Base-by-base conservation (phyloP, 805 yeast genomes). In the Metschnikowia amazonensis region DNA sequence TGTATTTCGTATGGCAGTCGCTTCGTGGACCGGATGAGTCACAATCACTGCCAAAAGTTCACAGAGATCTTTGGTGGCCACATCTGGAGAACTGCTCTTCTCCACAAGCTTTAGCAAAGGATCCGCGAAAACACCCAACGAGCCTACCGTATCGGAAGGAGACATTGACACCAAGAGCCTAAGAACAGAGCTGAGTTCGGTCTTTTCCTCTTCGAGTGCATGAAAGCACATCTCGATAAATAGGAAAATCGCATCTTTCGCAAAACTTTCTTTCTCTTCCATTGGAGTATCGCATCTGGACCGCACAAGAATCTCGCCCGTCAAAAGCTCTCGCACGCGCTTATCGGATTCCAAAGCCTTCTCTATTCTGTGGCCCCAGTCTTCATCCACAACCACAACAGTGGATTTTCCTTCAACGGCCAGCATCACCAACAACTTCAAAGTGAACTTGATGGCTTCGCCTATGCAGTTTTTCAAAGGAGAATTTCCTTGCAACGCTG, bases 331-430 rank as follows among this genome's bases (percentile, higher is more conserved):
- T 20, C 68, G 67, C 1, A 85, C 86, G 2, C 55, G 58, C 0
- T 70, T 70, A 57, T 89, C 95, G 34, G 76, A 65, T 33, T 79
- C 84, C 9, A 86, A 42, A 0, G 92, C 86, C 47, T 80, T 86
- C 8, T 84, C 88, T 21, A 86, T 55, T 56, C 92, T 72, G 0
- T 77, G 65, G 3, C 70, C 66, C 96, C 96, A 89, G 42, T 84
- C 83, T 50, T 83, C 84, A 59, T 89, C 96, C 18, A 75, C 66
- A 0, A 77, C 78, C 38, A 87, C 61, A 1, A 82, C 81, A 0
- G 89, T 81, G 0, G 63, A 52, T 13, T 73, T 66, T 0, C 69
- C 77, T n/a, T 59, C 55, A 1, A 80, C 64, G 0, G 94, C 77
- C 49, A 85, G 78, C 77, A 86, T 83, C 0, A 84, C 81, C 17